phyloP scores from a whole-genome alignment of 345 rosid genomes.

The Eucalyptus globulus region DNA sequence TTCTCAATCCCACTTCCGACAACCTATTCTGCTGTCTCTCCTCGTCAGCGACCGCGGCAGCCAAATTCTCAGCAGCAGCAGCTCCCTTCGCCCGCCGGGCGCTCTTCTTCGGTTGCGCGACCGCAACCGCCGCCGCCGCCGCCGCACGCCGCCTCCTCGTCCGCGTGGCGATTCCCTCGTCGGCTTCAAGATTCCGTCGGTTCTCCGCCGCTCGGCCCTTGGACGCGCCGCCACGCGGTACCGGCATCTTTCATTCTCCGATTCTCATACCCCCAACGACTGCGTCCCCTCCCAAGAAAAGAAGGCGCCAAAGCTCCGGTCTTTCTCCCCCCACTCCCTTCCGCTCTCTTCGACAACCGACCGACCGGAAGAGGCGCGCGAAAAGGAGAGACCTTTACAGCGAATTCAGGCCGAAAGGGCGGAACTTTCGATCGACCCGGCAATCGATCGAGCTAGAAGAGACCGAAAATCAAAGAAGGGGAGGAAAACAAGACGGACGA shows the following conservation, averaged over 20 bases:
- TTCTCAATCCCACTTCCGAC: neutral
- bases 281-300: neutral
- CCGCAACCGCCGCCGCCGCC: constrained; percentile 23
- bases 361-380: neutral
- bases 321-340: neutral
- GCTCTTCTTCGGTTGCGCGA: neutral
- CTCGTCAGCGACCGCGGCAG: neutral
- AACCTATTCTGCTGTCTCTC: neutral
- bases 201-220: constrained; percentile 8
- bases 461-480: neutral
- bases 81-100: neutral
- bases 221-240: constrained; percentile 24
- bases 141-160: constrained; percentile 26
- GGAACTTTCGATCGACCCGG: neutral
- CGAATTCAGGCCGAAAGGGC: neutral
- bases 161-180: constrained; percentile 23
- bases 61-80: neutral
- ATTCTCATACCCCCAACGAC: neutral
- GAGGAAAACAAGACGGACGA: neutral
- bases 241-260: constrained; percentile 42
- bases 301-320: neutral
- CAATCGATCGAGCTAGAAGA: neutral
- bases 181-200: neutral
- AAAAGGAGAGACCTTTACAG: neutral
- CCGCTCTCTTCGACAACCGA: neutral